Conservation (phyloP, 1,139 yeast genomes). For the Blastobotrys petasosporus region DNA sequence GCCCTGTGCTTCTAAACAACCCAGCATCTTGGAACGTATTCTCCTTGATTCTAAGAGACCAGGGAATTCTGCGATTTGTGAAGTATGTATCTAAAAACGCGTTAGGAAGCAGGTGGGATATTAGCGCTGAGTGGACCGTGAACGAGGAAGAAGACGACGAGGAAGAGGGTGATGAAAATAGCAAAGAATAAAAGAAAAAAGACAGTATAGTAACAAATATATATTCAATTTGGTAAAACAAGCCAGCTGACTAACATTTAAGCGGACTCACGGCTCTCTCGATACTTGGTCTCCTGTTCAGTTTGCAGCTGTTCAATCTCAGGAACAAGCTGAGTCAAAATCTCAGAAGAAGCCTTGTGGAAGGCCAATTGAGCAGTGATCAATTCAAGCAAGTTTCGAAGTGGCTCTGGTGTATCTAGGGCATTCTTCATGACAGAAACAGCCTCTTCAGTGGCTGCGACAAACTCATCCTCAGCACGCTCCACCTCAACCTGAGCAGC, state of each 20-base stretch:
- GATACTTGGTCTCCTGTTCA: conserved; percentile 41
- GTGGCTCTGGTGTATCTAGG: conserved; percentile 65
- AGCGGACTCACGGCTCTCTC: conserved; percentile 30
- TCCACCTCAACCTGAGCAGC: conserved; percentile 74
- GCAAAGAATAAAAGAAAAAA: conserved; percentile 15
- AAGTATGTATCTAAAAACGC: conserved; percentile 89
- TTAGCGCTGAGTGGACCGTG: conserved; percentile 74
- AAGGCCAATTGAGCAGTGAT: conserved; percentile 77
- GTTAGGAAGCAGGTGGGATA: conserved; percentile 90
- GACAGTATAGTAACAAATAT: background rate
- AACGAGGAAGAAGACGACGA: conserved; percentile 39
- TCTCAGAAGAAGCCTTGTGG: conserved; percentile 70
- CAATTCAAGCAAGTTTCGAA: conserved; percentile 63
- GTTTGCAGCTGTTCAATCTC: conserved; percentile 59
- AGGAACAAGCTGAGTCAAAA: conserved; percentile 60
- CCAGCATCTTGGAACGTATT: conserved; percentile 83
- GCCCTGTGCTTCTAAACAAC: conserved; percentile 71
- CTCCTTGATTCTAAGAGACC: conserved; percentile 73
- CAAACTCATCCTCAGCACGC: conserved; percentile 84
- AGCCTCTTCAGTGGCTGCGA: conserved; percentile 86
- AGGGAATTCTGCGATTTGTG: conserved; percentile 77
- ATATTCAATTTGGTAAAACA: background rate
- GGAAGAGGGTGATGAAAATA: conserved; percentile 24
- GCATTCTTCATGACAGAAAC: conserved; percentile 79
- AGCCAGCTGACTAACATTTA: conserved; percentile 6